Percentiles rank a stretch among this genome's conserved stretches.
phyloP scores from a whole-genome alignment of 176 grass and related monocot genomes.

The Puya raimondii region DNA sequence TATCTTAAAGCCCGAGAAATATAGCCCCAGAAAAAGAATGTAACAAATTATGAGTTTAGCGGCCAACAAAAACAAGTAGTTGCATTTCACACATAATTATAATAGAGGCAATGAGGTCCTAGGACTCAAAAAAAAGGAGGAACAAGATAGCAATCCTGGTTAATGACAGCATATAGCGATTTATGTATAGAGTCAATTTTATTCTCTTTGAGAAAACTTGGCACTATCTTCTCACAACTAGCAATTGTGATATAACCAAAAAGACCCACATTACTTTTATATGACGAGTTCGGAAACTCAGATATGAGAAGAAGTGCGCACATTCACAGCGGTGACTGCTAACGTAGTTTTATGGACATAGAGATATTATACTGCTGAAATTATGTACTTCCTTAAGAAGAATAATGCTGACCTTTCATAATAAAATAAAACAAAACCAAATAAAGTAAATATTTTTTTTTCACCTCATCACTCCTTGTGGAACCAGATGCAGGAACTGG shows the following conservation, averaged over 20 bases:
- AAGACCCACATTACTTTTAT: background rate
- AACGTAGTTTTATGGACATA: background rate
- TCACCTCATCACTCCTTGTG: slow-evolving; percentile 65
- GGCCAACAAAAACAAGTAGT: no score
- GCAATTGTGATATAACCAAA: background rate
- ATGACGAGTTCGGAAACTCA: background rate
- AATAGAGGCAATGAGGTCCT: no score
- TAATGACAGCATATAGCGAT: no score
- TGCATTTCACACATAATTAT: no score
- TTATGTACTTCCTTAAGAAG: background rate
- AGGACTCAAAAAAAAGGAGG: no score
- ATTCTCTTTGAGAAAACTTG: no score
- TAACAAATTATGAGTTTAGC: no score
- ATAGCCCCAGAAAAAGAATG: background rate
- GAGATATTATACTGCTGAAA: background rate
- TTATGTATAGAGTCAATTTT: no score
- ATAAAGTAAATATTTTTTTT: background rate
- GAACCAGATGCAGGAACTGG: slow-evolving; percentile 65
- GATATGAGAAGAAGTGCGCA: background rate
- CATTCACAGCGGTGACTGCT: background rate
- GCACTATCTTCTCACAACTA: no score
- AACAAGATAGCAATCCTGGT: no score
- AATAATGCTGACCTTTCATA: background rate
- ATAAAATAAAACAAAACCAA: background rate
- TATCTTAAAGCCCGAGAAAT: slow-evolving; percentile 6